These are phyloP conservation scores for Hypericum androsaemum DNA, from an alignment of 345 rosid species.

Conservation along the genomic window DNA sequence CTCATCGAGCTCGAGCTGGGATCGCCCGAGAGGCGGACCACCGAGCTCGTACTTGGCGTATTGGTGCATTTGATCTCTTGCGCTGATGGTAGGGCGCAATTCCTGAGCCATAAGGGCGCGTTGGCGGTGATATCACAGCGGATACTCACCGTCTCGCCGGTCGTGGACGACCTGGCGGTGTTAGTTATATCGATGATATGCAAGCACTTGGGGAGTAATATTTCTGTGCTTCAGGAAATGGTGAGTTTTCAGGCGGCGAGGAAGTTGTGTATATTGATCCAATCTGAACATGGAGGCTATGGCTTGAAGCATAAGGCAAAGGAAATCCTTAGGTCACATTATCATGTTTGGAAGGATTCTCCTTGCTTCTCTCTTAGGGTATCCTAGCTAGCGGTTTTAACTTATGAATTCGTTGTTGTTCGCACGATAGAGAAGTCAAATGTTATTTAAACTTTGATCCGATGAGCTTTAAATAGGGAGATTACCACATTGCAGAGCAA, in stretches of 20 bases:
- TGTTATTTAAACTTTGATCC: no score
- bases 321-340: neutral
- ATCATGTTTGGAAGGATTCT: no score
- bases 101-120: constrained; percentile 34
- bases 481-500: no score
- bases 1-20: constrained; percentile 43
- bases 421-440: no score
- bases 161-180: no score
- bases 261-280: neutral
- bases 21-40: neutral
- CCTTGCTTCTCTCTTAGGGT: no score
- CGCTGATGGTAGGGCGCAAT: constrained; percentile 38
- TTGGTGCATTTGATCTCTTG: constrained; percentile 34
- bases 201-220: neutral
- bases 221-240: neutral
- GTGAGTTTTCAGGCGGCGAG: neutral
- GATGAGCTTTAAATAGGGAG: no score
- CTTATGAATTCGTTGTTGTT: no score
- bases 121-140: constrained; percentile 43
- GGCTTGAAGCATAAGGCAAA: neutral
- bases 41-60: constrained; percentile 24
- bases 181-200: no score
- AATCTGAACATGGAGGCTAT: neutral
- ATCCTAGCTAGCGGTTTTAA: no score
- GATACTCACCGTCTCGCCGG: constrained; percentile 36